Conservation (phyloP, 2,329 filamentous ascomycete species). For the Pezicula neosporulosa region DNA sequence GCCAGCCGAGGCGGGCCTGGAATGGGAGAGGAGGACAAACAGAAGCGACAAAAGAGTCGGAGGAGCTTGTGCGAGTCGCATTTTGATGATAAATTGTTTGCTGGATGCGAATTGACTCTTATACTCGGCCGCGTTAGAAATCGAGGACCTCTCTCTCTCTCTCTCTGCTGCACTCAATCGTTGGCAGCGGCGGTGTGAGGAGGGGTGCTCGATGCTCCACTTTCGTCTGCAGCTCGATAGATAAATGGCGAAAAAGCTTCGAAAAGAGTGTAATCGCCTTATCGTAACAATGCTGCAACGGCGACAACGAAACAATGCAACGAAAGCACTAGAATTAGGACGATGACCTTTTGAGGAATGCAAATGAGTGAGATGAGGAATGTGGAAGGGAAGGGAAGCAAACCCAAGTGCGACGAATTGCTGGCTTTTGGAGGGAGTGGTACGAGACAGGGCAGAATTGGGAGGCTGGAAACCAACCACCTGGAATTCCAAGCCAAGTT, state of each 20-base stretch:
- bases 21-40: conserved; percentile 35
- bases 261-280: conserved; percentile 14
- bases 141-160: background rate
- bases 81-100: conserved; percentile 21
- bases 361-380: conserved; percentile 10
- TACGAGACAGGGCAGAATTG: background rate
- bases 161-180: background rate
- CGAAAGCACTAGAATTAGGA: conserved; percentile 9
- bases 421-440: background rate
- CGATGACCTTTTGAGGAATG: conserved; percentile 6
- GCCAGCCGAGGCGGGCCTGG: conserved; percentile 34
- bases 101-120: conserved; percentile 6
- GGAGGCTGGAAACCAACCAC: background rate
- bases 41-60: conserved; percentile 30
- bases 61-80: conserved; percentile 30
- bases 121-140: background rate
- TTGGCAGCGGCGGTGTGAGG: conserved; percentile 8
- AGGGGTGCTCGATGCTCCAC: background rate
- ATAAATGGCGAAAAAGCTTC: conserved; percentile 1
- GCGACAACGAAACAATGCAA: background rate
- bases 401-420: no score
- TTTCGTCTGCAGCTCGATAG: background rate
- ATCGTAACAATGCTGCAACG: conserved; percentile 3
- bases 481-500: background rate
- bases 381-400: conserved; percentile 4